Percentiles rank a stretch among this genome's conserved stretches.
Conservation (phyloP, 2,329 filamentous ascomycete genomes). For the Truncatella angustata region DNA sequence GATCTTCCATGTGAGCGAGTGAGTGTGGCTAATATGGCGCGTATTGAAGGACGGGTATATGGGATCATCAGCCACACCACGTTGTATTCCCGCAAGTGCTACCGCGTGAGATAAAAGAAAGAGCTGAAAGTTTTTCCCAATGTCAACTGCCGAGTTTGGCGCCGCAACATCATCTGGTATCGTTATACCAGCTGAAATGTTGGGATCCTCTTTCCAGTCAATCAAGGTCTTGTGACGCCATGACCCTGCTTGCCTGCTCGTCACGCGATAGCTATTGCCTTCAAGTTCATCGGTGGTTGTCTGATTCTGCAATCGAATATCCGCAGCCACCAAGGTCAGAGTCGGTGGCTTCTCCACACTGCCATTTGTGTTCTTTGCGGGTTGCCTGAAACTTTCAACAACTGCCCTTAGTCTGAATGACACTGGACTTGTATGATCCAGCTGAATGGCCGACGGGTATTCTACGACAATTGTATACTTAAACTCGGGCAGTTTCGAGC, state of each 20-base stretch:
- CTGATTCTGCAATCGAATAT: constrained; percentile 9
- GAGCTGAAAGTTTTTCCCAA: not conserved
- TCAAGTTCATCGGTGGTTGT: constrained; percentile 6
- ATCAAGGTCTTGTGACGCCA: constrained; percentile 4
- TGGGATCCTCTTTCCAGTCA: not conserved
- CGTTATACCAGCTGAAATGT: not conserved
- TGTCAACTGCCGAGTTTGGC: not conserved
- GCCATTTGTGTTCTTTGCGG: constrained; percentile 11
- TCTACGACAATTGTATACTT: constrained; percentile 23
- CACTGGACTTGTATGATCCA: constrained; percentile 21
- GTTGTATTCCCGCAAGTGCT: not conserved
- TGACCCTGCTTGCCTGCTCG: not conserved
- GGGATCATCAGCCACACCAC: not conserved
- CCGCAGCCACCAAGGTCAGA: constrained; percentile 15
- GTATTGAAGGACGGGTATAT: constrained; percentile 8
- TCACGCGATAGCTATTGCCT: not conserved
- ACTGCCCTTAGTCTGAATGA: constrained; percentile 19
- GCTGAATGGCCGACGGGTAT: constrained; percentile 27
- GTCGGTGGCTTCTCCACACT: constrained; percentile 15
- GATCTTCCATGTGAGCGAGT: constrained; percentile 6
- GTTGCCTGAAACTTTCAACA: constrained; percentile 9
- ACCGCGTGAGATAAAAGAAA: not conserved
- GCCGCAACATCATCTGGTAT: not conserved
- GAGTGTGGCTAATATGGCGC: constrained; percentile 5
- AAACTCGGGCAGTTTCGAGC: constrained; percentile 31